Base-by-base conservation (phyloP, 805 yeast species). In the Yarrowia sp. region DNA sequence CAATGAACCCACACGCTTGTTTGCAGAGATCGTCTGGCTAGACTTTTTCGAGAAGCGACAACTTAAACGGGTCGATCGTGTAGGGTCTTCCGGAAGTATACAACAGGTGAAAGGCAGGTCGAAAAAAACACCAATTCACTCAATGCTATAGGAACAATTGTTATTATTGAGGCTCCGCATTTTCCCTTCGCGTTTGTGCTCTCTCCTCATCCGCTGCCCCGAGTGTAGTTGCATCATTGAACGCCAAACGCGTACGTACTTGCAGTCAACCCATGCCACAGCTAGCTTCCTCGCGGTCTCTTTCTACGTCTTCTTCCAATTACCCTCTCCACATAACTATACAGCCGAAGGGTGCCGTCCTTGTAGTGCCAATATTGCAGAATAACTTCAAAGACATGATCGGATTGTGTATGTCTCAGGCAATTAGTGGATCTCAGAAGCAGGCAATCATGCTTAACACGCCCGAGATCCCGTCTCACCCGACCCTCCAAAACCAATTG, bases 41-140 rank as follows among this genome's bases (percentile, higher is more conserved):
- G 51, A 46, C 51, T 28, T 46, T 46, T 30, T 48, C 40, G 54
- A 48, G 54, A 48, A 48, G 38, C 54, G 54, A 30, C 52, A 48
- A 32, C 35, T 16, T 48, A 26, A 48, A 32, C 36, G 52, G 26
- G n/a, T n/a, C 30, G 26, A 24, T 9, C 21, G 17, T n/a, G 28
- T 4, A n/a, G 12, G 40, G 17, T 43, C 48, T 14, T 24, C 44
- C 44, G 40, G 21, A n/a, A 36, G 21, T 26, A 8, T 26, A n/a
- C n/a, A n/a, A n/a, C n/a, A n/a, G 8, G 30, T 26, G 30, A 26
- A 26, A 26, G 4, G 8, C 30, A 26, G 30, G 30, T 26, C 30
- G 30, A n/a, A n/a, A n/a, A n/a, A n/a, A n/a, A n/a, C n/a, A n/a
- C n/a, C n/a, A n/a, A n/a, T n/a, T n/a, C n/a, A n/a, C n/a, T n/a